phyloP scores from a whole-genome alignment of 805 yeast genomes.

The Myxozyma neotropica region DNA sequence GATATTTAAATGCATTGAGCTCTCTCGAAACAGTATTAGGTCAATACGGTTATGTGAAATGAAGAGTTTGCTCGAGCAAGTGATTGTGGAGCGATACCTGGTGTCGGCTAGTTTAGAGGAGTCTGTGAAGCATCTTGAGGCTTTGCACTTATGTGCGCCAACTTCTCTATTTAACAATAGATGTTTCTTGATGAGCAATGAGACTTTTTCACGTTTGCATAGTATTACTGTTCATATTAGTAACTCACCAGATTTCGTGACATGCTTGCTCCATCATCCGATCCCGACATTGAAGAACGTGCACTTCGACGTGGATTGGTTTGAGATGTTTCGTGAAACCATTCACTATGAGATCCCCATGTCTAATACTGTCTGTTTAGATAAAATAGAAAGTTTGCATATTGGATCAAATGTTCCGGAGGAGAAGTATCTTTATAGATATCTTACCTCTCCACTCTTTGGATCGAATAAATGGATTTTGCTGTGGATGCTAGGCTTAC shows the following conservation, averaged over 20 bases:
- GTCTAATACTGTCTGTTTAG: neutral
- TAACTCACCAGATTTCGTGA: constrained; percentile 14
- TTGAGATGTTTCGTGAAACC: constrained; percentile 17
- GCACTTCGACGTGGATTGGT: constrained; percentile 21
- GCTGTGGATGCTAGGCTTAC: constrained; percentile 19
- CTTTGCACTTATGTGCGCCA: neutral
- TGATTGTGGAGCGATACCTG: neutral
- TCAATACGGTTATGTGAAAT: neutral
- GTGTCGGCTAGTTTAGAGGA: neutral
- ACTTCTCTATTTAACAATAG: constrained; percentile 1
- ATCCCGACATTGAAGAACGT: neutral
- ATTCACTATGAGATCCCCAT: constrained; percentile 13
- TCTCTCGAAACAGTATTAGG: neutral
- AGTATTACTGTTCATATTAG: constrained; percentile 13
- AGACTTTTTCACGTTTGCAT: neutral
- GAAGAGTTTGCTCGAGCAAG: neutral
- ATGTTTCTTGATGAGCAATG: neutral
- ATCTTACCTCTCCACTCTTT: constrained; percentile 23
- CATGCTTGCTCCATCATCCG: neutral
- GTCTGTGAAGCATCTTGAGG: neutral
- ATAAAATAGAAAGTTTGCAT: constrained; percentile 11
- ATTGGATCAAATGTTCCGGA: constrained; percentile 15
- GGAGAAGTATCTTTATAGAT: constrained; percentile 17
- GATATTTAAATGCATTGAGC: constrained; percentile 1
- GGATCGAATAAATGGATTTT: constrained; percentile 22